Evolutionary conservation across 2,329 filamentous ascomycete genomes (phyloP), one percentile per base, ranked within the genome.

Genomic region (Diaporthe citri): DNA sequence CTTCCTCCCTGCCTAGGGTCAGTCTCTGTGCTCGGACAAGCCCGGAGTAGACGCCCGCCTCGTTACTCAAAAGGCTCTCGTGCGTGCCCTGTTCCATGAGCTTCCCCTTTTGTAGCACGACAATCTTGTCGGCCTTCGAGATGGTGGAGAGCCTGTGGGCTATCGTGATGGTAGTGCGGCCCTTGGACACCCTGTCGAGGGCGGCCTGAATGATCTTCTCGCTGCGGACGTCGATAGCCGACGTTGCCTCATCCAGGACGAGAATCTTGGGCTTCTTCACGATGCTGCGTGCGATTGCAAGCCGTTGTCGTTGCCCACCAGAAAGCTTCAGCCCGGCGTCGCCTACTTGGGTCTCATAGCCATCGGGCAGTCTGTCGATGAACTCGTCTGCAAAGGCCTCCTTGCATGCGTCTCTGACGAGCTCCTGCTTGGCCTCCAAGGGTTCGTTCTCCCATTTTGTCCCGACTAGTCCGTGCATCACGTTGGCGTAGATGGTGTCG

Each of bases 31-130:
- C 91, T 74, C 89, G 85, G 2, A 95, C 93, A 7, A 96, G 88
- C 2, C 88, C 88, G 51, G 88, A 88, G 79, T 96, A 96, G 25
- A 93, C 87, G 1, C 93, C 90, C 3, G 85, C 86, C 6, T 91
- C 86, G 51, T 88, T 83, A 4, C 86, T 82, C 1, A 97, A 86
- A 0, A 97, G 88, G 57, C 91, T 89, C 9, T 95, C 90, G 77
- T 97, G 95, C 0, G 90, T 95, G 0, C 95, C 95, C 78, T 92
- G 86, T 82, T 97, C 94, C 12, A 93, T 88, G 0, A 95, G 90
- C 71, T 88, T 84, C 2, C 95, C 95, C 78, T 93, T 90, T 66
- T 93, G 88, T 71, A 97, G 83, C 0, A 97, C 95, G 10, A 95
- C 86, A 72, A 97, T 97, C 51, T 91, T 90, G 80, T 97, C 93